Conservation (phyloP, 805 yeast genomes). For the Pichia cabralensis region DNA sequence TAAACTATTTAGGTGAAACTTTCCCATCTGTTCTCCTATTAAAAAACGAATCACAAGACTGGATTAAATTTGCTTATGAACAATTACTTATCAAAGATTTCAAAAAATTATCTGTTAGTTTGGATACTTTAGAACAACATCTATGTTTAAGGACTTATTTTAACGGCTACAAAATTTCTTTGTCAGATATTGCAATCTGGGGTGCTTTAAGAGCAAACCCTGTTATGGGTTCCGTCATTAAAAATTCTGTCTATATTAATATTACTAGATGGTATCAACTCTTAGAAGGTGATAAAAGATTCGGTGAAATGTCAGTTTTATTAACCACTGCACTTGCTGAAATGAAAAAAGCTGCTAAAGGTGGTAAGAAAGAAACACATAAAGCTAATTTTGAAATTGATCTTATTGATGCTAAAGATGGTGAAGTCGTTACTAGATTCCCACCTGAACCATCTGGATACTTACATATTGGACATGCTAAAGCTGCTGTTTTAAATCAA, state of each 20-base stretch:
- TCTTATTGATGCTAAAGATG: constrained; percentile 82
- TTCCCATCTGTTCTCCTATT: constrained; percentile 38
- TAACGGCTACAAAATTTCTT: constrained; percentile 52
- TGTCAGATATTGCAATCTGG: constrained; percentile 87
- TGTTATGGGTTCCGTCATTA: constrained; percentile 82
- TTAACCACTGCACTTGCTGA: constrained; percentile 64
- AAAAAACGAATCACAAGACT: constrained; percentile 37
- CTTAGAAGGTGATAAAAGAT: constrained; percentile 55
- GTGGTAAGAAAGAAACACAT: constrained; percentile 76
- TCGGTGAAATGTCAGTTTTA: constrained; percentile 60
- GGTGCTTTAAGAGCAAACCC: constrained; percentile 91
- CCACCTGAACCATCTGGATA: constrained; percentile 99
- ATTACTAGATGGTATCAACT: constrained; percentile 89
- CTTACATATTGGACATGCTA: constrained; percentile 97
- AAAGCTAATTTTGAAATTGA: constrained; percentile 94
- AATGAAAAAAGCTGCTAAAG: constrained; percentile 59
- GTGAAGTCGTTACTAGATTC: constrained; percentile 96
- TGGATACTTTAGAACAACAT: constrained; percentile 74
- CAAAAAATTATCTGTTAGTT: constrained; percentile 66
- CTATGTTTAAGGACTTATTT: constrained; percentile 78
- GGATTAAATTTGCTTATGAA: constrained; percentile 59
- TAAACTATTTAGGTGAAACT: constrained; percentile 39
- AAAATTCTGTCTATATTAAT: constrained; percentile 74
- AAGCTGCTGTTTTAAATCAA: constrained; percentile 94
- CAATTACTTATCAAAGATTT: constrained; percentile 77